Conservation (phyloP, 1,284 basidiomycete species). For the Malassezia caprae region DNA sequence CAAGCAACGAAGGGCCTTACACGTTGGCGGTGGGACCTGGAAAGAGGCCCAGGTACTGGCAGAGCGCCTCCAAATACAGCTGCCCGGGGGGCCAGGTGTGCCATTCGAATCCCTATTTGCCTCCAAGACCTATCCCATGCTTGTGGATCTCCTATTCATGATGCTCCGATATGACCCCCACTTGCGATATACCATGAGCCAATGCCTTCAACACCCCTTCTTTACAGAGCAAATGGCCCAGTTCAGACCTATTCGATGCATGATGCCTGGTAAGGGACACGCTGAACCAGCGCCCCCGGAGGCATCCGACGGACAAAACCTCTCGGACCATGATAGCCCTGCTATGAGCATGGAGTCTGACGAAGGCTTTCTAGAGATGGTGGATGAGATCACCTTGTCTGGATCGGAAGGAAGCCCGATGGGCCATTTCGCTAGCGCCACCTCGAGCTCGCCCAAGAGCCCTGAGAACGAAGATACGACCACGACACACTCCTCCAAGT, state of each 20-base stretch:
- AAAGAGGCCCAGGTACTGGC: conserved; percentile 73
- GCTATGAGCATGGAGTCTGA: background rate
- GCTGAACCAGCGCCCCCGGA: background rate
- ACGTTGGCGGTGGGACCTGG: conserved; percentile 77
- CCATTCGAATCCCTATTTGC: conserved; percentile 10
- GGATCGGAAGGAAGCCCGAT: background rate
- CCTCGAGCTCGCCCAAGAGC: background rate
- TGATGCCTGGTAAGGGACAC: background rate
- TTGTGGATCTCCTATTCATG: conserved; percentile 84
- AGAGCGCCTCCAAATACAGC: conserved; percentile 71
- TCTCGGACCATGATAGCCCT: background rate
- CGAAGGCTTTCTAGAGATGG: background rate
- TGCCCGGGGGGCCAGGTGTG: conserved; percentile 63
- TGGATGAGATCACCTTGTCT: background rate
- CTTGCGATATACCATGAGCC: conserved; percentile 67
- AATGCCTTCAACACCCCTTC: conserved; percentile 82
- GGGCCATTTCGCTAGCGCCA: background rate
- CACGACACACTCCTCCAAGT: background rate
- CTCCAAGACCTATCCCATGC: conserved; percentile 50
- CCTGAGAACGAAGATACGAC: background rate
- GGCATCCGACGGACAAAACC: background rate
- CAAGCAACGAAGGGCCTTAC: conserved; percentile 60
- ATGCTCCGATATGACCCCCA: conserved; percentile 86
- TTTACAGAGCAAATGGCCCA: conserved; percentile 55
- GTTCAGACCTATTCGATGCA: background rate